phyloP scores from a whole-genome alignment of 2,329 filamentous ascomycete species.

The Aspergillus hiratsukae region DNA sequence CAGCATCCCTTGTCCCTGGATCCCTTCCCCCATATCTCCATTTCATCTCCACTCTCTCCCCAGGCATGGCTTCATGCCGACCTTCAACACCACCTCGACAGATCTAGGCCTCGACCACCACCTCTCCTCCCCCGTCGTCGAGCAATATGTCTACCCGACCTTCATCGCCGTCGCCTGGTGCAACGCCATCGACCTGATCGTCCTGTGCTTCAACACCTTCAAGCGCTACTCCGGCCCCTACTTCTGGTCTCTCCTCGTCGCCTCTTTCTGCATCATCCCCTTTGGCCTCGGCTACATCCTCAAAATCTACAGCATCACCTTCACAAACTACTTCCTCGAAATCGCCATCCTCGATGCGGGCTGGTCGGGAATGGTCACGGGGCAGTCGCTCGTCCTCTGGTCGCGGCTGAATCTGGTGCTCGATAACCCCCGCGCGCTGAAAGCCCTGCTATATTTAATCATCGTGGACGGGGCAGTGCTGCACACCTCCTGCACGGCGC shows the following conservation, averaged over 20 bases:
- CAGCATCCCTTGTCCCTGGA: too few species aligned
- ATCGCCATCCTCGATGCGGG: constrained; percentile 39
- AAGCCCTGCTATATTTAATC: constrained; percentile 41
- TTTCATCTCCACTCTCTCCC: not conserved
- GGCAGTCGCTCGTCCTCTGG: constrained; percentile 47
- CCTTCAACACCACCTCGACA: constrained; percentile 4
- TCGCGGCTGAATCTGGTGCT: constrained; percentile 46
- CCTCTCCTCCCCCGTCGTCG: constrained; percentile 3
- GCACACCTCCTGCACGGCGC: constrained; percentile 38
- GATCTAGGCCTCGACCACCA: constrained; percentile 6
- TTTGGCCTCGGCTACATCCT: constrained; percentile 45
- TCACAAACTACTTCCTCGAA: constrained; percentile 29
- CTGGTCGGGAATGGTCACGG: constrained; percentile 46
- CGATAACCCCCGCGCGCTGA: constrained; percentile 31
- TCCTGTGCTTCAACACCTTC: constrained; percentile 47
- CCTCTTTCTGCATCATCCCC: constrained; percentile 41
- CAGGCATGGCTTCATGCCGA: constrained; percentile 8
- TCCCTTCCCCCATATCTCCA: not conserved
- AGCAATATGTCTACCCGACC: constrained; percentile 30
- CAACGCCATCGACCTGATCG: constrained; percentile 45
- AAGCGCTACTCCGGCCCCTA: constrained; percentile 43
- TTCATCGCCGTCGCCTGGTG: constrained; percentile 45
- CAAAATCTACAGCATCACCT: constrained; percentile 38
- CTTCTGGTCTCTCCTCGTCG: constrained; percentile 45
- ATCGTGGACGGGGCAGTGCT: constrained; percentile 40